These are phyloP conservation scores for Talaromyces stipitatus DNA, from an alignment of 495 filamentous ascomycete genomes.

Conservation along the genomic window DNA sequence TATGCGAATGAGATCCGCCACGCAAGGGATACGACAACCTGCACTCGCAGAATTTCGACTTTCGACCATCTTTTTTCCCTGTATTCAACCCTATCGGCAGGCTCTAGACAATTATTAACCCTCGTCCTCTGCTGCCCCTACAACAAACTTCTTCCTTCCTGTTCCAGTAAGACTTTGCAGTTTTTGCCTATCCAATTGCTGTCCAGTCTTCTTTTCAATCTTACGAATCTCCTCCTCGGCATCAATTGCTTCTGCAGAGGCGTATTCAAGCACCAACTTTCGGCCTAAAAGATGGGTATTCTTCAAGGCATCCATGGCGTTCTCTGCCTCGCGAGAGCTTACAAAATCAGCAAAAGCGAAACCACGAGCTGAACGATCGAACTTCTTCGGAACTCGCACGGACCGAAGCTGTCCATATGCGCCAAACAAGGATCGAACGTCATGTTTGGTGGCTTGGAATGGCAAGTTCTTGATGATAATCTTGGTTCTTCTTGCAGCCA, in stretches of 20 bases:
- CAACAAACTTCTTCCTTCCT: constrained; percentile 80
- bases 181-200: constrained; percentile 80
- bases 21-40: constrained; percentile 5
- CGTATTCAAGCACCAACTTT: constrained; percentile 83
- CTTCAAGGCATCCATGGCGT: constrained; percentile 81
- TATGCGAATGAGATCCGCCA: constrained; percentile 3
- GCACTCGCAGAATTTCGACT: neutral
- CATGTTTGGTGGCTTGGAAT: constrained; percentile 90
- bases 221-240: constrained; percentile 91
- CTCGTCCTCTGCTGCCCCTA: constrained; percentile 65
- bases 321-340: constrained; percentile 85
- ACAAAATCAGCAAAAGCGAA: constrained; percentile 97
- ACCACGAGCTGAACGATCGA: constrained; percentile 76
- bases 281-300: constrained; percentile 92
- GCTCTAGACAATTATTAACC: constrained; percentile 18
- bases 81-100: constrained; percentile 2
- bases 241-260: constrained; percentile 74
- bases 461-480: constrained; percentile 98
- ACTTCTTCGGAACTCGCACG: constrained; percentile 90
- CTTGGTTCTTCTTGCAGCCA: constrained; percentile 68
- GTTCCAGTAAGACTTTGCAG: constrained; percentile 75
- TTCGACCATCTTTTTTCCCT: neutral
- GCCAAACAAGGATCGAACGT: constrained; percentile 75
- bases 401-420: constrained; percentile 87
- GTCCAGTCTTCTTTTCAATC: constrained; percentile 90